Conservation (phyloP, 768 basidiomycete genomes). For the Mrakia blollopis region DNA sequence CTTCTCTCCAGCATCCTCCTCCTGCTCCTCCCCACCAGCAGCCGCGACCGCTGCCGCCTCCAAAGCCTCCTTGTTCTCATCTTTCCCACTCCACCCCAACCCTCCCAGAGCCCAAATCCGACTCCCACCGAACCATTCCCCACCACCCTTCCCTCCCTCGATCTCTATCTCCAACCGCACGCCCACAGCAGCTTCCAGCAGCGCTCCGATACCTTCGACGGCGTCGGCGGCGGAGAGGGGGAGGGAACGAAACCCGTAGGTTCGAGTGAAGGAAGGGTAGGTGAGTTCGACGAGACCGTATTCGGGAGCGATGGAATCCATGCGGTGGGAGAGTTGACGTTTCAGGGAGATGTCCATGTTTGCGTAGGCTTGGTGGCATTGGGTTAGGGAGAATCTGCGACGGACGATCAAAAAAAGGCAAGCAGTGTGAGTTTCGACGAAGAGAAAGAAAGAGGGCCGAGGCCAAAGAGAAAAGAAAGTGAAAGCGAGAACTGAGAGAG, state of each 20-base stretch:
- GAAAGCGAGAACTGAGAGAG: not conserved
- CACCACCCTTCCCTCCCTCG: slow-evolving; percentile 83
- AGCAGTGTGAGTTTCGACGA: not conserved
- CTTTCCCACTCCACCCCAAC: slow-evolving; percentile 42
- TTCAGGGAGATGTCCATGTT: slow-evolving; percentile 98
- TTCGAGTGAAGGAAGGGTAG: slow-evolving; percentile 89
- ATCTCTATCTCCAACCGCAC: slow-evolving; percentile 84
- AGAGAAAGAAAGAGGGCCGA: not conserved
- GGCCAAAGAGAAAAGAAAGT: not conserved
- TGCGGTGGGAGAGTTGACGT: slow-evolving; percentile 66
- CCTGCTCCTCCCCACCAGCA: slow-evolving; percentile 35
- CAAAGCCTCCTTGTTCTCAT: slow-evolving; percentile 43
- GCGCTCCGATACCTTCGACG: slow-evolving; percentile 78
- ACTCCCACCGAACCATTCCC: slow-evolving; percentile 92
- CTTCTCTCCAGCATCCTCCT: slow-evolving; percentile 36
- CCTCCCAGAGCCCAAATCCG: slow-evolving; percentile 64
- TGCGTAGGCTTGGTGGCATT: slow-evolving; percentile 86
- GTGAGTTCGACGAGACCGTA: slow-evolving; percentile 89
- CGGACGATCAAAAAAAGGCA: not conserved
- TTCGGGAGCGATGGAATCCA: slow-evolving; percentile 85
- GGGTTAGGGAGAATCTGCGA: slow-evolving; percentile 78
- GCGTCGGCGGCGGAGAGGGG: slow-evolving; percentile 89
- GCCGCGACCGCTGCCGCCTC: slow-evolving; percentile 30
- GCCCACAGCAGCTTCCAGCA: slow-evolving; percentile 86
- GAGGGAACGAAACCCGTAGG: slow-evolving; percentile 80